phyloP scores from a whole-genome alignment of 1,284 basidiomycete species.

The Cryptococcus wingfieldii region DNA sequence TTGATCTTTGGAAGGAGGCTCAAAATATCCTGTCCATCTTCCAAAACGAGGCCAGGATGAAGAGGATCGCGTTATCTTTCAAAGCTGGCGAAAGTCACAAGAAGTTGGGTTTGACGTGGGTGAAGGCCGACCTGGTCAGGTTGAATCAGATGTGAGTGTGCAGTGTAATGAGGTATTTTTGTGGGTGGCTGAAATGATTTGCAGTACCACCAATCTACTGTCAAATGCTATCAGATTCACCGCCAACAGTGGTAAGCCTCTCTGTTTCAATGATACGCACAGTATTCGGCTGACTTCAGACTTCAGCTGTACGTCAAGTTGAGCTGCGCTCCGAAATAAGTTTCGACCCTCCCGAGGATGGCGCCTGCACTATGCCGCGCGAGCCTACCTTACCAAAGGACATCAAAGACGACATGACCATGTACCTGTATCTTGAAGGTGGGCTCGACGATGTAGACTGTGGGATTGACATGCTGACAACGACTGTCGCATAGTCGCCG shows the following conservation, averaged over 20 bases:
- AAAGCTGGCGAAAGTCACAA: constrained; percentile 27
- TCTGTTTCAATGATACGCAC: neutral
- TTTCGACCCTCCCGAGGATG: constrained; percentile 28
- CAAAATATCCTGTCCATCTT: constrained; percentile 46
- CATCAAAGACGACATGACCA: constrained; percentile 22
- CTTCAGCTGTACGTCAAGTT: constrained; percentile 26
- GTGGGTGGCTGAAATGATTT: neutral
- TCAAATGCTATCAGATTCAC: constrained; percentile 45
- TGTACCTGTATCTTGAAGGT: constrained; percentile 32
- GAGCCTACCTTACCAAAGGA: constrained; percentile 11
- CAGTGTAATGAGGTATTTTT: neutral
- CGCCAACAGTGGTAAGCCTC: constrained; percentile 23
- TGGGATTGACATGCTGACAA: neutral
- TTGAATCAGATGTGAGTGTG: constrained; percentile 38
- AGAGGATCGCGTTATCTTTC: constrained; percentile 32
- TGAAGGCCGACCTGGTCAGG: constrained; percentile 43
- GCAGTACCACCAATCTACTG: constrained; percentile 41
- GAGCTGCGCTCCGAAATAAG: constrained; percentile 36
- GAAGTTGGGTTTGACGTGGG: constrained; percentile 17
- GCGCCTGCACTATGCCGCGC: constrained; percentile 29
- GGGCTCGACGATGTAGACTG: neutral
- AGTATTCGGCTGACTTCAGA: constrained; percentile 1
- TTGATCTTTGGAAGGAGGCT: constrained; percentile 38
- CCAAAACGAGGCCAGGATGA: constrained; percentile 49
- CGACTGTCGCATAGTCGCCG: constrained; percentile 18